Evolutionary conservation across 768 basidiomycete genomes (phyloP).

Genomic region (Lactifluus subvellereus): DNA sequence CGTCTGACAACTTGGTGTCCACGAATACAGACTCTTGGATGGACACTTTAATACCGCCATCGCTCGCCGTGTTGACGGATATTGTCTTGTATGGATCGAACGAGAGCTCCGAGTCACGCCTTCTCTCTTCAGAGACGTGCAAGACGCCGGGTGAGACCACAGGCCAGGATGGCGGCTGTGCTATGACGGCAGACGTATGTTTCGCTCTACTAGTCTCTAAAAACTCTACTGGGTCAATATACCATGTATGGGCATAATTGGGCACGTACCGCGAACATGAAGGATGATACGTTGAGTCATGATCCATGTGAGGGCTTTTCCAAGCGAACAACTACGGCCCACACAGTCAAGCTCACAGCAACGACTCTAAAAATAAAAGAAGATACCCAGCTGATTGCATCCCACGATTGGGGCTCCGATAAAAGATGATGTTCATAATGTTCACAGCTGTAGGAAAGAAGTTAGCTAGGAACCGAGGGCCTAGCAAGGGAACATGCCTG

Average conservation of each 20-base stretch:
- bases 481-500: slow-evolving; percentile 30
- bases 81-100: no score
- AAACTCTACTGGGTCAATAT: neutral
- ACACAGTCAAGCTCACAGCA: neutral
- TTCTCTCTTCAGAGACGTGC: neutral
- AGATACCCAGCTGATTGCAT: slow-evolving; percentile 25
- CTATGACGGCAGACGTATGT: neutral
- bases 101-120: neutral
- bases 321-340: slow-evolving; percentile 30
- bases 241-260: neutral
- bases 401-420: slow-evolving; percentile 21
- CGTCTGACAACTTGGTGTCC: no score
- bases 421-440: slow-evolving; percentile 29
- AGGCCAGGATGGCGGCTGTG: neutral
- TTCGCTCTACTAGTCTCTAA: slow-evolving; percentile 25
- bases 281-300: slow-evolving; percentile 35
- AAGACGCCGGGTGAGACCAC: neutral
- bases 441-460: slow-evolving; percentile 25
- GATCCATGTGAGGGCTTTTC: slow-evolving; percentile 34
- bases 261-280: slow-evolving; percentile 31
- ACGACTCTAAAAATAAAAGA: neutral
- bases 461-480: neutral
- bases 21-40: no score
- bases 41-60: no score
- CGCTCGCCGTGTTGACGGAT: no score